Percentiles rank a stretch among this genome's conserved stretches.
Conservation (phyloP, 2,329 filamentous ascomycete genomes). For the Alternaria angustiovoidea region DNA sequence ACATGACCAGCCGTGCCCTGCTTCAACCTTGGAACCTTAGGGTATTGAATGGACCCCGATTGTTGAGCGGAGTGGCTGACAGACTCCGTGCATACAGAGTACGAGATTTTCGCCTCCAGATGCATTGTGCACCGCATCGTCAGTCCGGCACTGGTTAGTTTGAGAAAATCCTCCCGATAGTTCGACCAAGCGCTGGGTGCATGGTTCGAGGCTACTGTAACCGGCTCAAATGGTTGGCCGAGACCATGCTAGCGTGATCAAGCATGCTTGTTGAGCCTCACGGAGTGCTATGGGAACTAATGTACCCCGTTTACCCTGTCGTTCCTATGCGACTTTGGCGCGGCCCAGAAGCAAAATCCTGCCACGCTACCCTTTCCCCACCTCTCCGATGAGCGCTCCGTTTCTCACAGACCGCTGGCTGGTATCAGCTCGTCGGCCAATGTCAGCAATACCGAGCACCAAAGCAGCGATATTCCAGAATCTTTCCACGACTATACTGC, state of each 20-base stretch:
- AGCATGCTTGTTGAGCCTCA: conserved; percentile 41
- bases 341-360: conserved; percentile 38
- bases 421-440: conserved; percentile 12
- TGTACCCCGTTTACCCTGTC: conserved; percentile 34
- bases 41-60: conserved; percentile 3
- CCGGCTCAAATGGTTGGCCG: conserved; percentile 19
- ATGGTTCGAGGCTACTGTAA: conserved; percentile 8
- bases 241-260: conserved; percentile 25
- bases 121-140: conserved; percentile 1
- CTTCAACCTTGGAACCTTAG: not conserved
- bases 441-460: conserved; percentile 5
- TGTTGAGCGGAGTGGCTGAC: conserved; percentile 13
- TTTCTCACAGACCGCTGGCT: conserved; percentile 15
- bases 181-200: conserved; percentile 27
- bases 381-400: conserved; percentile 15
- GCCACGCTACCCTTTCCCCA: conserved; percentile 16
- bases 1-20: conserved; percentile 7
- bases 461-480: conserved; percentile 27
- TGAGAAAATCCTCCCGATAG: conserved; percentile 33
- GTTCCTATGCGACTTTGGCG: conserved; percentile 16
- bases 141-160: conserved; percentile 9
- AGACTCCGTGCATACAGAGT: conserved; percentile 1
- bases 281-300: conserved; percentile 31
- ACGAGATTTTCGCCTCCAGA: conserved; percentile 11
- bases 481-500: conserved; percentile 15